Base-by-base conservation (phyloP, 192 early-diverging fungal species). In the Coemansia sp. region DNA sequence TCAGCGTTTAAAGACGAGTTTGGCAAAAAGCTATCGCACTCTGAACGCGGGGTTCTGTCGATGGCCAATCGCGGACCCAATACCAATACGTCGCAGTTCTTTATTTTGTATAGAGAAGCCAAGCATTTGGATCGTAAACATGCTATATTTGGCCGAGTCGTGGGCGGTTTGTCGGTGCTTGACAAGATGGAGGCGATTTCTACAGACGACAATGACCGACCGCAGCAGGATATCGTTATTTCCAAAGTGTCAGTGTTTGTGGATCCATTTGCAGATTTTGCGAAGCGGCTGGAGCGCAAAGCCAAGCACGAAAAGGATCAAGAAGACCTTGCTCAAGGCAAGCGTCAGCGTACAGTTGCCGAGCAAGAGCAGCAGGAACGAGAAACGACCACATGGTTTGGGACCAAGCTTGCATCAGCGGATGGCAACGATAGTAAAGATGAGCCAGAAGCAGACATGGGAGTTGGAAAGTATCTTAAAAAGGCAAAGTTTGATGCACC, bases 61-160 rank as follows among this genome's bases (percentile, higher is more conserved):
- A 97, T 99, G 95, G 96, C 96, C 3, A 99, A 99, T 73, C 83
- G 84, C 23, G 96, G 96, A 15, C 85, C 87, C 34, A 82, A 92
- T 42, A 97, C 95, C 16, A 99, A 99, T 63, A 76, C 80, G 10
- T 93, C 90, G 1, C 50, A 56, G 60, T 66, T 66, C 52, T 88
- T 89, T 42, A 84, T 88, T 47, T 83, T 87, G 9, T 88, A 83
- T 61, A 76, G 82, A 18, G 83, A 85, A 5, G 76, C 83, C 44
- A 77, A 76, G 11, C 85, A 88, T 55, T 43, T 90, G 41, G 86
- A 91, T 47, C 78, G 84, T n/a, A 96, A 96, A 60, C 96, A 98
- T 64, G 87, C 94, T 0, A 80, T 97, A 6, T 98, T 98, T 84
- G 96, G 96, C 10, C 92, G 84, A 16, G 79, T 97, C 0, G 91